phyloP scores from a whole-genome alignment of 208 protist species.

The Trypanosoma brucei region DNA sequence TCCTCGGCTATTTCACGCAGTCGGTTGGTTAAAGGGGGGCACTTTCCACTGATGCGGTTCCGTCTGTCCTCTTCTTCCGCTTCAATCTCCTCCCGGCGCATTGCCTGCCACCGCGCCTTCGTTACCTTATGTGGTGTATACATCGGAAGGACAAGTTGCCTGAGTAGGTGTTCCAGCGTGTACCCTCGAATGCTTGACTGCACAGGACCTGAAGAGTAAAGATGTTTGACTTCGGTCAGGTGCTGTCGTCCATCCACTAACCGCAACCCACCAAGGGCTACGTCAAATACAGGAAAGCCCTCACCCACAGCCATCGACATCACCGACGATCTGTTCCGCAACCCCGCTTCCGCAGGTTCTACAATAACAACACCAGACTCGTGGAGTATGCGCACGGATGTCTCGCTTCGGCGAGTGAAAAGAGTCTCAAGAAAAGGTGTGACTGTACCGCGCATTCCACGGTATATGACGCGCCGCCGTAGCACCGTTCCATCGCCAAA shows the following conservation, averaged over 20 bases:
- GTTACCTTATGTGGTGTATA: conserved; percentile 75
- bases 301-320: conserved; percentile 60
- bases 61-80: conserved; percentile 22
- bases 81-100: conserved; percentile 25
- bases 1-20: conserved; percentile 64
- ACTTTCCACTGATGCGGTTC: conserved; percentile 29
- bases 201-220: conserved; percentile 35
- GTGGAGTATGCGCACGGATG: conserved; percentile 67
- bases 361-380: conserved; percentile 48
- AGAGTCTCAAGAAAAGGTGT: conserved; percentile 52
- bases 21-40: conserved; percentile 41
- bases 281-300: conserved; percentile 77
- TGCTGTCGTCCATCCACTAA: conserved; percentile 72
- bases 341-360: conserved; percentile 61
- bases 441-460: conserved; percentile 7
- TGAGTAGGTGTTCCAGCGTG: conserved; percentile 54
- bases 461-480: conserved; percentile 31
- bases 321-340: conserved; percentile 24
- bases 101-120: conserved; percentile 21
- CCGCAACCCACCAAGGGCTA: conserved; percentile 64
- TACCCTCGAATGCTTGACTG: conserved; percentile 16
- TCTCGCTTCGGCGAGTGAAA: conserved; percentile 44
- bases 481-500: conserved; percentile 77
- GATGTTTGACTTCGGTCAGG: conserved; percentile 51
- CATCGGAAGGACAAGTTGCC: conserved; percentile 42